A percentile compares a stretch with the other conserved stretches of the same genome.
phyloP scores from a whole-genome alignment of 1,139 yeast species.

The Diutina mesorugosa region DNA sequence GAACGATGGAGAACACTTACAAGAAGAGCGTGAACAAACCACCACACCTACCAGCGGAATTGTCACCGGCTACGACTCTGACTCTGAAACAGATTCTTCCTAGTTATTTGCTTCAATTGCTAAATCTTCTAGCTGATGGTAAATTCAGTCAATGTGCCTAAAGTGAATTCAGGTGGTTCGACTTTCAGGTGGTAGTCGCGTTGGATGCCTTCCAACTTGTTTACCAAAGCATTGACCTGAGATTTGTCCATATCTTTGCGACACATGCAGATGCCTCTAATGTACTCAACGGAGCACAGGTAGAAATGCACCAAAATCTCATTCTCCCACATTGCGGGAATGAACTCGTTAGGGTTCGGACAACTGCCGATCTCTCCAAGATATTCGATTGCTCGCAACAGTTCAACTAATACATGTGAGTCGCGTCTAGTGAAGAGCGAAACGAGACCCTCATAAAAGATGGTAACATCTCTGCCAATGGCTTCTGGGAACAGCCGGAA shows the following conservation, averaged over 20 bases:
- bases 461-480: conserved; percentile 47
- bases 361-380: conserved; percentile 57
- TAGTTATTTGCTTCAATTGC: background rate
- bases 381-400: conserved; percentile 47
- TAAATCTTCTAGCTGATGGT: conserved; percentile 2
- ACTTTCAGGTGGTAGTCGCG: conserved; percentile 20
- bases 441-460: conserved; percentile 49
- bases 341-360: conserved; percentile 32
- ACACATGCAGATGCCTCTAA: conserved; percentile 37
- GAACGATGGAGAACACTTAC: background rate
- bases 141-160: conserved; percentile 26
- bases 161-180: conserved; percentile 20
- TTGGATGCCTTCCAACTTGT: conserved; percentile 19
- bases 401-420: conserved; percentile 41
- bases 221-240: conserved; percentile 17
- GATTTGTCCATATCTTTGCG: conserved; percentile 31
- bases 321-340: conserved; percentile 45
- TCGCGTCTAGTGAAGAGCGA: conserved; percentile 34
- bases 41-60: background rate
- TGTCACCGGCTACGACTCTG: background rate
- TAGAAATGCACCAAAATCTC: conserved; percentile 45
- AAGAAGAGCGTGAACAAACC: background rate
- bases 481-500: conserved; percentile 29
- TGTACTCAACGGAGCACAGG: conserved; percentile 54
- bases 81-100: background rate